Conservation (phyloP, 352 stramenopile genomes). For the Globisporangium nodosum region DNA sequence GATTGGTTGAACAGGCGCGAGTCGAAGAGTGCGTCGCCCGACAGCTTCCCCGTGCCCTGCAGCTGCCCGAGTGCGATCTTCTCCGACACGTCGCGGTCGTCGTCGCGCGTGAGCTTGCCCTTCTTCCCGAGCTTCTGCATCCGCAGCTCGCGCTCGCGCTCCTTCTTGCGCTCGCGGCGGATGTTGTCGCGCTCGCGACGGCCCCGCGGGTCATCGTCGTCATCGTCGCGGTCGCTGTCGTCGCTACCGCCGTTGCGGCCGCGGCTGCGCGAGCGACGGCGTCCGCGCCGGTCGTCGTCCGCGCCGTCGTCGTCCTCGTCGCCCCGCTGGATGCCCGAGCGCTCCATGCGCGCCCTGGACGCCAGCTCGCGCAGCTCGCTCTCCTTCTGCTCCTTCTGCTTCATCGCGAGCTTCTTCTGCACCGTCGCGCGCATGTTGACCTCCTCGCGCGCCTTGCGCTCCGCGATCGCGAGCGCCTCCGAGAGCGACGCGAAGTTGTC, state of each 20-base stretch:
- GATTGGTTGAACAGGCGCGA: slow-evolving; percentile 98
- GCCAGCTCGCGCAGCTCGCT: slow-evolving; percentile 93
- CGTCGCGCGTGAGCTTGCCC: slow-evolving; percentile 91
- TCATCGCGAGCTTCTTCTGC: slow-evolving; percentile 84
- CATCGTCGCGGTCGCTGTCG: slow-evolving; percentile 39
- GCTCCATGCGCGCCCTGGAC: slow-evolving; percentile 91
- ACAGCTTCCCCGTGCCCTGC: slow-evolving; percentile 77
- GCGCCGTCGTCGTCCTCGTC: slow-evolving; percentile 10
- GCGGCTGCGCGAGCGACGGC: slow-evolving; percentile 12
- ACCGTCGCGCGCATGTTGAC: slow-evolving; percentile 92
- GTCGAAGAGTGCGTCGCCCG: slow-evolving; percentile 93
- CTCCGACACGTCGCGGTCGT: slow-evolving; percentile 97
- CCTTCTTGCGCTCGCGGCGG: slow-evolving; percentile 91
- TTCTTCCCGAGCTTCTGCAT: slow-evolving; percentile 93
- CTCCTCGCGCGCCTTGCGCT: slow-evolving; percentile 96
- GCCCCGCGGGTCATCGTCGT: slow-evolving; percentile 27
- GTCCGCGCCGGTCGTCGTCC: slow-evolving; percentile 19
- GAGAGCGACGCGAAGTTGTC: slow-evolving; percentile 97
- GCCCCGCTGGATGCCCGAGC: slow-evolving; percentile 56
- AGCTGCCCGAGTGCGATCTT: slow-evolving; percentile 98
- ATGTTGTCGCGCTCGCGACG: slow-evolving; percentile 68
- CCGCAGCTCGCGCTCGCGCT: slow-evolving; percentile 94
- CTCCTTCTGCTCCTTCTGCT: slow-evolving; percentile 96
- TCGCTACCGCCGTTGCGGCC: slow-evolving; percentile 11
- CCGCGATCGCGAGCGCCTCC: slow-evolving; percentile 96